A percentile compares a stretch with the other conserved stretches of the same genome.
phyloP scores from a whole-genome alignment of 345 rosid genomes.

The Eucalyptus sp. region DNA sequence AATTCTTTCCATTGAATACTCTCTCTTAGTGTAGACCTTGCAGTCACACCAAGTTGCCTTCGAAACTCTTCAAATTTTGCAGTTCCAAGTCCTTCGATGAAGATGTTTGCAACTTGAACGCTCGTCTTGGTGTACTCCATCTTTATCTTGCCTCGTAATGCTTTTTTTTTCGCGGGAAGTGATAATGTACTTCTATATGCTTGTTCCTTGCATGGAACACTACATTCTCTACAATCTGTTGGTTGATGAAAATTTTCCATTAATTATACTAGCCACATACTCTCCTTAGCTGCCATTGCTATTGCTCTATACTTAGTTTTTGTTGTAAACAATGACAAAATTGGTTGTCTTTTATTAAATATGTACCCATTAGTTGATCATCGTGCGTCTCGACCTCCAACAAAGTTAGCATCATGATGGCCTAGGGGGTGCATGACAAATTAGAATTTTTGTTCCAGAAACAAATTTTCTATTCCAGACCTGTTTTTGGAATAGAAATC shows the following conservation, averaged over 20 bases:
- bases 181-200: not conserved
- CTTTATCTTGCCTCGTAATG: not conserved
- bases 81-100: not conserved
- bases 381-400: no score
- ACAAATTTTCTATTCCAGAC: no score
- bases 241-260: not conserved
- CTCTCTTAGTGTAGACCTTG: not conserved
- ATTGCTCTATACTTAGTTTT: not conserved
- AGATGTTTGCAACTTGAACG: not conserved
- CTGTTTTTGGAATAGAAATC: no score
- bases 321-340: not conserved
- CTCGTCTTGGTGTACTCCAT: not conserved
- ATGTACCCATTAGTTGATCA: not conserved
- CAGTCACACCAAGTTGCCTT: not conserved
- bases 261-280: not conserved
- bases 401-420: not conserved
- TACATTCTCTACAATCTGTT: not conserved
- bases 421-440: not conserved
- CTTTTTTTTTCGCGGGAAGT: not conserved
- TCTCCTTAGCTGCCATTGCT: not conserved
- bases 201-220: not conserved
- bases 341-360: not conserved
- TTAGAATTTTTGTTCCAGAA: no score
- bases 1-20: not conserved
- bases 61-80: not conserved